Conservation (phyloP, 345 rosid genomes). For the Rhodamnia argentea region DNA sequence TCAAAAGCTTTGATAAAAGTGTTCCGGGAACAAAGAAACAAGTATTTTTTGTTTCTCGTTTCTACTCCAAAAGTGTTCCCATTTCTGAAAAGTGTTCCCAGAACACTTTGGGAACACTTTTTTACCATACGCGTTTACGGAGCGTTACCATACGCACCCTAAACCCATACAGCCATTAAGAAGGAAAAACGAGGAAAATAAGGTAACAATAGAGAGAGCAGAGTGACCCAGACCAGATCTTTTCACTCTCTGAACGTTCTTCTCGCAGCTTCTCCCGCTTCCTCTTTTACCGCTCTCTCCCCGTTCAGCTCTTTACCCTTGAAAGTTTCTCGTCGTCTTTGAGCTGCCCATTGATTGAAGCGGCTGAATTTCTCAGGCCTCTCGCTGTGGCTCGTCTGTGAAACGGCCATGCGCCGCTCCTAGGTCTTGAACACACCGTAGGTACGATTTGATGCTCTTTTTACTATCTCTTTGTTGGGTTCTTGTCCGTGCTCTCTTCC, state of each 20-base stretch:
- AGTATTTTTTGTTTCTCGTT: too few relatives aligned
- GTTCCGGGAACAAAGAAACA: too few relatives aligned
- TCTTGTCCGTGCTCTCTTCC: not conserved
- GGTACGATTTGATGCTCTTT: not conserved
- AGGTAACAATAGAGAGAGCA: not conserved
- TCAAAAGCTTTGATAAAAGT: too few relatives aligned
- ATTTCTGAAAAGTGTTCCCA: too few relatives aligned
- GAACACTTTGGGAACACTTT: too few relatives aligned
- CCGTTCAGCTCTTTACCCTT: not conserved
- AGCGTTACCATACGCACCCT: too few relatives aligned
- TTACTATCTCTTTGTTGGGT: not conserved
- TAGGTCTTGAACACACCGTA: not conserved
- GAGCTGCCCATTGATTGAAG: not conserved
- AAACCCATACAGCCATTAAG: not conserved
- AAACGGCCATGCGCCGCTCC: not conserved
- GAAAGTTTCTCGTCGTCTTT: not conserved
- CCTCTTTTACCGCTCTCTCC: not conserved
- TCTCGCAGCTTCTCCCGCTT: slow-evolving; percentile 8
- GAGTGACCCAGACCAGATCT: not conserved
- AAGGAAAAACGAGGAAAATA: not conserved
- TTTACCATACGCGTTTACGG: too few relatives aligned
- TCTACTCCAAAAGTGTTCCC: too few relatives aligned
- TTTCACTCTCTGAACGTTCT: slow-evolving; percentile 4
- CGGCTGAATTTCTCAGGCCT: not conserved
- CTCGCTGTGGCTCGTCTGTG: not conserved